Evolutionary conservation across 352 stramenopile genomes (phyloP), one percentile per base, ranked within the genome.

Genomic region (Globisporangium mamillatum): DNA sequence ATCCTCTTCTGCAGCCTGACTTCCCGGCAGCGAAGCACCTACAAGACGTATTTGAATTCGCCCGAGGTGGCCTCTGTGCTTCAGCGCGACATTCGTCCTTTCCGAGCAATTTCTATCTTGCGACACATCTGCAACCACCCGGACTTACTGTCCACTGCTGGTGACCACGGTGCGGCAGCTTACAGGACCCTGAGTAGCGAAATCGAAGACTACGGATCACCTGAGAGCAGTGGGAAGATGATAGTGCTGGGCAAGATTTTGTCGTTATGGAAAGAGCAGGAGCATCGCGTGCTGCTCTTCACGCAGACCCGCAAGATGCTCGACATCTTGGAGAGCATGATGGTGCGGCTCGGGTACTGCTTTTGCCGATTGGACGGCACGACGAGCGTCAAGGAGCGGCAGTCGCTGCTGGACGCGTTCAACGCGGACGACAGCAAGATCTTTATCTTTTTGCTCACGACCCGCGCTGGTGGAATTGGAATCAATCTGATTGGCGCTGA

Each of bases 51-150:
- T 67, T 70, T 99, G 18, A 74, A 75, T 18, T 99, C 94, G n/a
- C 75, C 94, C 57, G 91, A 98, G 46, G 94, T 99, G 5, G 84
- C 86, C n/a, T 82, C 81, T n/a, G 93, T 99, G 24, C 68, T 98
- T 27, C 75, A 67, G 0, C 79, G 88, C 44, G 86, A 93, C 24
- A 86, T 90, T 25, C 88, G 94, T 4, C 82, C 95, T 25, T 97
- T 97, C 58, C 90, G 88, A 61, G 94, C 97, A 9, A 97, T 99
- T 34, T 95, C 91, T 14, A 90, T 98, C 20, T 81, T 99, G n/a
- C 86, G 97, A 27, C 98, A 99, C 71, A 97, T 99, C 64, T 99
- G 97, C 80, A 99, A 99, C 72, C 97, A 99, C 69, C 94, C 97
- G 7, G 96, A 99, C 71, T 76, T 99, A 38, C 77, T 99, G 2